Conservation (phyloP, 1,284 basidiomycete genomes). For the Pterulicium gracile region DNA sequence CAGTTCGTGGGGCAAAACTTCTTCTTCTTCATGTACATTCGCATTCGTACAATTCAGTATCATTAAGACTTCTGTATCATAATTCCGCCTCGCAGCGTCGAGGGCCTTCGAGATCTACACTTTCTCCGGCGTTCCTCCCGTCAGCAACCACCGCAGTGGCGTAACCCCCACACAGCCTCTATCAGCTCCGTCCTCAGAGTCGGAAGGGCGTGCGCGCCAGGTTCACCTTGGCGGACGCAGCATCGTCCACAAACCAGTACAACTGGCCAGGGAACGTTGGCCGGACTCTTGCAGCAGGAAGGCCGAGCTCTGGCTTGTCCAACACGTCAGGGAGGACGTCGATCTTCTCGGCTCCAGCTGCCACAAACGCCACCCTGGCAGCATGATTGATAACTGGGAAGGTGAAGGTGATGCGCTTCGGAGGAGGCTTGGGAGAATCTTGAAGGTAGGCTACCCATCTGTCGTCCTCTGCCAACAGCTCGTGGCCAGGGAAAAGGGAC, state of each 20-base stretch:
- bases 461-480: conserved; percentile 74
- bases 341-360: conserved; percentile 75
- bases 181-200: conserved; percentile 22
- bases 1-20: no score
- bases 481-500: conserved; percentile 90
- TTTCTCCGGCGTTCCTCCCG: no score
- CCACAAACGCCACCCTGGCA: conserved; percentile 79
- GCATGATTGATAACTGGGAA: conserved; percentile 93
- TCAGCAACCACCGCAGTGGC: no score
- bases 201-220: conserved; percentile 46
- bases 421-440: conserved; percentile 93
- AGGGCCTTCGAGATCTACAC: no score
- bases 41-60: no score
- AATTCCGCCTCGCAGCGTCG: no score
- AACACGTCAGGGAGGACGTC: conserved; percentile 68
- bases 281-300: conserved; percentile 79
- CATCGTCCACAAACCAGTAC: conserved; percentile 87
- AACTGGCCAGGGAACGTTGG: conserved; percentile 76
- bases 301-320: conserved; percentile 70
- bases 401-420: conserved; percentile 82
- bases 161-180: neutral
- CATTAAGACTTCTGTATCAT: no score
- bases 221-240: conserved; percentile 56
- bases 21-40: no score
- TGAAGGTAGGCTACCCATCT: conserved; percentile 92